phyloP scores from a whole-genome alignment of 176 grass and related monocot genomes.

The Cenchrus americanus region DNA sequence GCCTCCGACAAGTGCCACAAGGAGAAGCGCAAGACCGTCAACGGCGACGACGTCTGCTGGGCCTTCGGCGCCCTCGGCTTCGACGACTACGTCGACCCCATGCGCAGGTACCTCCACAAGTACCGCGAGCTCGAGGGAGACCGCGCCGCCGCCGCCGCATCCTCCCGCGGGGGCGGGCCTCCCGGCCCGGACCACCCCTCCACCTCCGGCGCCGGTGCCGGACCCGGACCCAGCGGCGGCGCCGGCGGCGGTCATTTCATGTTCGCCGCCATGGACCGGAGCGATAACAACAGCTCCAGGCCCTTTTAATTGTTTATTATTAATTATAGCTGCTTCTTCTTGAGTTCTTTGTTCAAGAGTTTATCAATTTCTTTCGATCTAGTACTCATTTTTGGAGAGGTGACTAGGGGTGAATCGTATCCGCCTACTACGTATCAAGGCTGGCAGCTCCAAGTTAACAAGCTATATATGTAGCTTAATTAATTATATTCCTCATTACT shows the following conservation, averaged over 20 bases:
- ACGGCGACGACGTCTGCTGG: conserved; percentile 90
- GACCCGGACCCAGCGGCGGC: not conserved
- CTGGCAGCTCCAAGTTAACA: not conserved
- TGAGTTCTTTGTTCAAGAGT: not conserved
- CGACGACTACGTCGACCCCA: conserved; percentile 82
- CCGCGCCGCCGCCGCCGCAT: conserved; percentile 56
- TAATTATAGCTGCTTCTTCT: not conserved
- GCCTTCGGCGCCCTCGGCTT: conserved; percentile 76
- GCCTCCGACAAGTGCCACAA: conserved; percentile 87
- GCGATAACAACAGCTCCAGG: conserved; percentile 55
- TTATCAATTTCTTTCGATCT: not conserved
- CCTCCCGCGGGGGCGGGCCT: conserved; percentile 31
- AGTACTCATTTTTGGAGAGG: conserved; percentile 19
- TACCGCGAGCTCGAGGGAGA: conserved; percentile 78
- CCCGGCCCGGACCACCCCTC: not conserved
- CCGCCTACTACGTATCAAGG: not conserved
- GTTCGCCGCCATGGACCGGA: conserved; percentile 67
- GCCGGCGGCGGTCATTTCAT: conserved; percentile 68
- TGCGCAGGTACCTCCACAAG: conserved; percentile 75
- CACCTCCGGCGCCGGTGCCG: conserved; percentile 10
- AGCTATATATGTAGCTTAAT: conserved; percentile 20
- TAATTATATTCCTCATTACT: not conserved
- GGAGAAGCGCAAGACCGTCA: conserved; percentile 92
- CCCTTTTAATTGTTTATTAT: conserved; percentile 45
- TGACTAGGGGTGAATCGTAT: not conserved